phyloP scores from a whole-genome alignment of 202 grass and related monocot genomes.

The Setaria viridis region DNA sequence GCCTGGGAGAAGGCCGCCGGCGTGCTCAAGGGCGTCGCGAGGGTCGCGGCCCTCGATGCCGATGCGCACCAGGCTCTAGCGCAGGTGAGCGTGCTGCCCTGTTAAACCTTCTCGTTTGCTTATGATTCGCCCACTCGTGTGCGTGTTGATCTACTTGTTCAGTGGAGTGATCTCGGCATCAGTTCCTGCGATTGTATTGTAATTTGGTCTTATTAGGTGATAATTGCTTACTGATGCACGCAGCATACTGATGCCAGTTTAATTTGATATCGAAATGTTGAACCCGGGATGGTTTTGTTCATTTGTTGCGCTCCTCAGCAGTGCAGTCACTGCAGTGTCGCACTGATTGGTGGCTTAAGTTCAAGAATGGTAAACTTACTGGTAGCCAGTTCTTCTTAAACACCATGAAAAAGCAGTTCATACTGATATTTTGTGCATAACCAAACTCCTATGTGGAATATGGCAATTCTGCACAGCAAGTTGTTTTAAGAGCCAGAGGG shows the following conservation, averaged over 20 bases:
- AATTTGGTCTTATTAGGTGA: background rate
- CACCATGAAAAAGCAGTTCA: background rate
- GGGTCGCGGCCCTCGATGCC: constrained; percentile 82
- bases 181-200: background rate
- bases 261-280: background rate
- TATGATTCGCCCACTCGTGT: constrained; percentile 15
- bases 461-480: background rate
- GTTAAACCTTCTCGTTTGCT: constrained; percentile 20
- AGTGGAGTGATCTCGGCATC: constrained; percentile 32
- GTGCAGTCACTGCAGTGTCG: background rate
- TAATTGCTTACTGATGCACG: background rate
- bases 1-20: constrained; percentile 87
- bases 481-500: background rate
- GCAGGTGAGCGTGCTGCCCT: constrained; percentile 59
- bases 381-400: background rate
- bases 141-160: constrained; percentile 32
- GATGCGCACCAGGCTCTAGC: constrained; percentile 87
- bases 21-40: constrained; percentile 92
- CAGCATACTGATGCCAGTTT: background rate
- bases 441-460: background rate
- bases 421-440: background rate
- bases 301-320: background rate
- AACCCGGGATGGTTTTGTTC: background rate
- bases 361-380: background rate
- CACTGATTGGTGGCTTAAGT: background rate